Percentiles rank a stretch among this genome's conserved stretches.
phyloP scores from a whole-genome alignment of 2,329 filamentous ascomycete species.

The Hypoxylon sp. region DNA sequence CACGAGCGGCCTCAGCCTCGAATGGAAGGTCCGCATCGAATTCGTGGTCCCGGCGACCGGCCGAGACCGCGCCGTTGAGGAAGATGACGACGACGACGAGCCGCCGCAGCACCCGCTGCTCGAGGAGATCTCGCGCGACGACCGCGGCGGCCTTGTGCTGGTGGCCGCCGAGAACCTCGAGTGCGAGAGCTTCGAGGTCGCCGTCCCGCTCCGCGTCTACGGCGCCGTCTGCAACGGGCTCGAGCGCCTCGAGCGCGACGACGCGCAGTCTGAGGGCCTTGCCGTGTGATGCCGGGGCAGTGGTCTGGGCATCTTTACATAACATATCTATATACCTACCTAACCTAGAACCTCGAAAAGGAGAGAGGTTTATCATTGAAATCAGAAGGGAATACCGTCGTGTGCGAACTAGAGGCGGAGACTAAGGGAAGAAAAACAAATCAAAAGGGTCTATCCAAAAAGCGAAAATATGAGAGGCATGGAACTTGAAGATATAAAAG shows the following conservation, averaged over 20 bases:
- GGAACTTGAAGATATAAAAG: too few species aligned
- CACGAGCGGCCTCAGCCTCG: slow-evolving; percentile 84
- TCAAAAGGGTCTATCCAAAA: too few species aligned
- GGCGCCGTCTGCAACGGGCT: slow-evolving; percentile 66
- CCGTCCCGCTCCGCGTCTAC: slow-evolving; percentile 84
- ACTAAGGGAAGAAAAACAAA: too few species aligned
- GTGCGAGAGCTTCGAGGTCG: slow-evolving; percentile 91
- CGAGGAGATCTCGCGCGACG: slow-evolving; percentile 80
- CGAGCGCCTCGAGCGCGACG: slow-evolving; percentile 63
- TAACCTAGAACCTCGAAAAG: too few species aligned
- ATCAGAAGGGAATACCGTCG: too few species aligned
- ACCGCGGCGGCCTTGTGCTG: slow-evolving; percentile 75
- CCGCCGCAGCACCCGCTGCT: slow-evolving; percentile 69
- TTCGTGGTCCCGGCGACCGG: slow-evolving; percentile 78
- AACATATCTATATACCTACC: neutral
- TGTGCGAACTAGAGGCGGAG: too few species aligned
- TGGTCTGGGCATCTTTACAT: too few species aligned
- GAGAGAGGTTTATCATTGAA: too few species aligned
- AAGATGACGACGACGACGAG: slow-evolving; percentile 28
- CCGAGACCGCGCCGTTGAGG: slow-evolving; percentile 8
- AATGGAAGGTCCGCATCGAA: slow-evolving; percentile 90
- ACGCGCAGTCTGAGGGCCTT: slow-evolving; percentile 56
- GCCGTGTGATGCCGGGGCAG: slow-evolving; percentile 40
- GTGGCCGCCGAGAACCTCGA: slow-evolving; percentile 79
- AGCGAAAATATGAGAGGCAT: too few species aligned